Percentiles rank a stretch among this genome's conserved stretches.
phyloP scores from a whole-genome alignment of 805 yeast genomes.

The Wickerhamomyces mucosus region DNA sequence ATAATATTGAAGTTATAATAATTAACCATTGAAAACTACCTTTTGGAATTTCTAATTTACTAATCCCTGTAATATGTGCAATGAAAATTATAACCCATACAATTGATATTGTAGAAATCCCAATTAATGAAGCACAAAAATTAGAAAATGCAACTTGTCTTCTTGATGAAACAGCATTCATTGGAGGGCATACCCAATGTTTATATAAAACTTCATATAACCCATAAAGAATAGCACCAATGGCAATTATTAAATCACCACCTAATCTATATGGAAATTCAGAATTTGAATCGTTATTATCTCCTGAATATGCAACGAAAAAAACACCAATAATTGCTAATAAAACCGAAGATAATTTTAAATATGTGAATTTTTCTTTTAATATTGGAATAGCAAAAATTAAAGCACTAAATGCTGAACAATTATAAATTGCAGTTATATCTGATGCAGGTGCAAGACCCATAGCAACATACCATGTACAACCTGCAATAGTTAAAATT shows the following conservation, averaged over 20 bases:
- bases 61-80: constrained; percentile 45
- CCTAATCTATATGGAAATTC: constrained; percentile 48
- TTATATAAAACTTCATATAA: constrained; percentile 80
- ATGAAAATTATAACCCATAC: constrained; percentile 40
- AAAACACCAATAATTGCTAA: constrained; percentile 70
- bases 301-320: constrained; percentile 63
- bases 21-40: constrained; percentile 30
- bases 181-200: constrained; percentile 64
- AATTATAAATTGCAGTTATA: constrained; percentile 84
- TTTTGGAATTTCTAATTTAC: constrained; percentile 45
- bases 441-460: constrained; percentile 73
- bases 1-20: constrained; percentile 42
- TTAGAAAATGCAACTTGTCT: constrained; percentile 78
- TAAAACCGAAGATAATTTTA: constrained; percentile 58
- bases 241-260: constrained; percentile 63
- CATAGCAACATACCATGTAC: constrained; percentile 83
- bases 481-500: constrained; percentile 66
- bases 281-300: constrained; percentile 9
- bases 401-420: constrained; percentile 83
- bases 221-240: constrained; percentile 74
- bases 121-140: constrained; percentile 61
- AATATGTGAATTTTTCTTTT: constrained; percentile 51
- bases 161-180: constrained; percentile 46
- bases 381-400: constrained; percentile 72
- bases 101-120: constrained; percentile 41